Conservation (phyloP, 176 grass and related monocot species). For the Dactylis glomerata region DNA sequence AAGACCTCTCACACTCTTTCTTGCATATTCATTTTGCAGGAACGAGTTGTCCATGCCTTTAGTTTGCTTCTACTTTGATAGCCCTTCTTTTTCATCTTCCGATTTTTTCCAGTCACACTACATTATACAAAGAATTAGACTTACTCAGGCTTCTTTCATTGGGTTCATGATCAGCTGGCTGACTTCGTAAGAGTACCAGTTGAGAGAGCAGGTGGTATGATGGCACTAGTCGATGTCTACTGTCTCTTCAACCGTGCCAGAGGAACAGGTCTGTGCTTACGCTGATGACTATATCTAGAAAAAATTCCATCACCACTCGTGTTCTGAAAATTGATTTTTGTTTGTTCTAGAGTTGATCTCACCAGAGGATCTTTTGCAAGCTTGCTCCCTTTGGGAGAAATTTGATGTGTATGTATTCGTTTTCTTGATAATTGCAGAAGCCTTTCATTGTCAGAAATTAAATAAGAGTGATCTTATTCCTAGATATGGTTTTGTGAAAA, state of each 20-base stretch:
- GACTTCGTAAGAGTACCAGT: slow-evolving; percentile 88
- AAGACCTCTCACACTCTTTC: neutral
- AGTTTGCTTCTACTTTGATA: slow-evolving; percentile 16
- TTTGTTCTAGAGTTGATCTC: slow-evolving; percentile 84
- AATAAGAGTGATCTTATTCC: slow-evolving; percentile 5
- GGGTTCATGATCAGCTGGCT: slow-evolving; percentile 55
- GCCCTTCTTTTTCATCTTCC: neutral
- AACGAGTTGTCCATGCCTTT: neutral
- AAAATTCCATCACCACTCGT: neutral
- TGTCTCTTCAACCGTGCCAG: slow-evolving; percentile 96
- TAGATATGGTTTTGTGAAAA: neutral
- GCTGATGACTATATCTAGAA: slow-evolving; percentile 9
- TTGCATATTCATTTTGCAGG: neutral
- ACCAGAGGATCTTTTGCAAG: slow-evolving; percentile 98
- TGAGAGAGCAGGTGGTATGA: slow-evolving; percentile 95
- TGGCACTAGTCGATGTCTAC: slow-evolving; percentile 88
- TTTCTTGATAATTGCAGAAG: slow-evolving; percentile 33
- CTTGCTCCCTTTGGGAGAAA: slow-evolving; percentile 95
- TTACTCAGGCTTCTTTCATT: slow-evolving; percentile 14
- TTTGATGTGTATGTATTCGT: slow-evolving; percentile 91
- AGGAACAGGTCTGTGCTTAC: slow-evolving; percentile 73
- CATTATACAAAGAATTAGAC: neutral
- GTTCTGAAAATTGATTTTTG: slow-evolving; percentile 37
- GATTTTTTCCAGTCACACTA: neutral
- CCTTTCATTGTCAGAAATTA: slow-evolving; percentile 33